These are phyloP conservation scores for Penicillium coffeae DNA, from an alignment of 495 filamentous ascomycete genomes.

Conservation along the genomic window DNA sequence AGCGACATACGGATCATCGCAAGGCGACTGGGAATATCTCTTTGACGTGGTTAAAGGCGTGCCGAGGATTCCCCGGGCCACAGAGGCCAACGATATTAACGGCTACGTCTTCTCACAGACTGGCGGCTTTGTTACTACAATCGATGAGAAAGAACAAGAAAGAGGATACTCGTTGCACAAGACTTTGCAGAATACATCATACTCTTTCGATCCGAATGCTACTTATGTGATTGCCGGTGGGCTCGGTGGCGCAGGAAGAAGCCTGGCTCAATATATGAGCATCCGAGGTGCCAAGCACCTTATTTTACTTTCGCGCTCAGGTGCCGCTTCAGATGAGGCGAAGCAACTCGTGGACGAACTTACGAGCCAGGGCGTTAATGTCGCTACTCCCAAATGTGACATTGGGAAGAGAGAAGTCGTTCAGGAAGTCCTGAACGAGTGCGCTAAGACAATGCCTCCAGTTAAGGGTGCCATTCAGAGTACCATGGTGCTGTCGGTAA, in stretches of 20 bases:
- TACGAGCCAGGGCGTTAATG: not conserved
- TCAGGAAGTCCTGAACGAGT: not conserved
- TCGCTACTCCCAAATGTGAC: not conserved
- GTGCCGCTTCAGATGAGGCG: not conserved
- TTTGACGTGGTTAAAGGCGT: not conserved
- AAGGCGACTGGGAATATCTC: not conserved
- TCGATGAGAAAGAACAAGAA: too few species aligned
- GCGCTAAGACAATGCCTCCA: not conserved
- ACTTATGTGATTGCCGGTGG: not conserved
- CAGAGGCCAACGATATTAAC: not conserved
- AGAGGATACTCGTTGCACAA: too few species aligned
- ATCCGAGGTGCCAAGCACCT: not conserved
- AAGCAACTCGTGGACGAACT: not conserved
- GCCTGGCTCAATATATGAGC: not conserved
- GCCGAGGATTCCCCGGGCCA: not conserved
- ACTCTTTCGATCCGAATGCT: not conserved
- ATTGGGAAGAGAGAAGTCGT: not conserved
- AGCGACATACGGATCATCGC: not conserved
- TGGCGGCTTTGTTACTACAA: not conserved
- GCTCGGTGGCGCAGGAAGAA: not conserved
- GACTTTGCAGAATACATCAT: not conserved
- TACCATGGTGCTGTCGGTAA: not conserved
- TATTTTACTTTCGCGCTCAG: not conserved
- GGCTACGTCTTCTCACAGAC: not conserved
- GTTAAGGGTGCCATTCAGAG: not conserved